These are phyloP conservation scores for Setaria viridis DNA, from an alignment of 202 grass and related monocot genomes.

Conservation along the genomic window DNA sequence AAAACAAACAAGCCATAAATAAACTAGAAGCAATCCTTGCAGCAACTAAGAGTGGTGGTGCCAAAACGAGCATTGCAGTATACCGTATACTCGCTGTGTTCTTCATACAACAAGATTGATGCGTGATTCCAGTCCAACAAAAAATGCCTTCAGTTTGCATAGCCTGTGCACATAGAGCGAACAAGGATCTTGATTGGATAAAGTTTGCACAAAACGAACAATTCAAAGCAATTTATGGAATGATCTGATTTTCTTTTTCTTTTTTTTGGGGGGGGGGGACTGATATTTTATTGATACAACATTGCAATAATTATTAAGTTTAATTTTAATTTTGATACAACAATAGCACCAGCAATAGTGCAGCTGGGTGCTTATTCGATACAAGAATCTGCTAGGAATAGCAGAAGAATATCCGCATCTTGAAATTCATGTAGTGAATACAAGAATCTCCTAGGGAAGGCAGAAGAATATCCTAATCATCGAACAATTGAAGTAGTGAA, in stretches of 20 bases:
- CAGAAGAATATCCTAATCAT: neutral
- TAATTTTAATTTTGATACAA: constrained; percentile 32
- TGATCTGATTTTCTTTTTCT: neutral
- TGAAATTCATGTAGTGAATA: neutral
- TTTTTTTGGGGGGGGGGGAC: neutral
- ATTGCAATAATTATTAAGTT: neutral
- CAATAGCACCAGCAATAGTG: constrained; percentile 10
- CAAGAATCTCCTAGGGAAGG: neutral
- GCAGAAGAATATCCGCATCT: neutral
- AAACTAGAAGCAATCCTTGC: constrained; percentile 11
- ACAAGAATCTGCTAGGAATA: constrained; percentile 3
- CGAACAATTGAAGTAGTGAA: neutral
- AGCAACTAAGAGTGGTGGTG: neutral
- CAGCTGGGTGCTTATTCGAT: constrained; percentile 8
- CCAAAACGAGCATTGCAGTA: neutral
- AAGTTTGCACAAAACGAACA: neutral
- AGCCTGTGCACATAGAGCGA: too few species aligned
- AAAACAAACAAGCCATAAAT: constrained; percentile 11
- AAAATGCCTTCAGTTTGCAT: too few species aligned
- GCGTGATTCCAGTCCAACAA: too few species aligned
- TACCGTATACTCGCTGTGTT: too few species aligned
- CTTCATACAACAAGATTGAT: too few species aligned
- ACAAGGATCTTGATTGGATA: too few species aligned
- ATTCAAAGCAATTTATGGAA: neutral
- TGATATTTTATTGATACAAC: neutral